phyloP scores from a whole-genome alignment of 1,284 basidiomycete genomes.

The Pholiota adiposa region DNA sequence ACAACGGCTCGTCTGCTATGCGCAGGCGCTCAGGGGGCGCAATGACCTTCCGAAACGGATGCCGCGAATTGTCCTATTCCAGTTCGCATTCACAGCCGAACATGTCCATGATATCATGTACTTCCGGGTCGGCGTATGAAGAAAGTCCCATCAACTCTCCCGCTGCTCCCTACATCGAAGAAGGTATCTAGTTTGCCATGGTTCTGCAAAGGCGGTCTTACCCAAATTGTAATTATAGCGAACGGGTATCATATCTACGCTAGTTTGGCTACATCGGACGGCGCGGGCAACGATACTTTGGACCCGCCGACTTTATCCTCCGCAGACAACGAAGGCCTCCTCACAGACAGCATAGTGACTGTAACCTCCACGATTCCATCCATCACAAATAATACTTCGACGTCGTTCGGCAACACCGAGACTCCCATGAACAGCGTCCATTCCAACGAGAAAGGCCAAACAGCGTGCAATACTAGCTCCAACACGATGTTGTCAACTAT shows the following conservation, averaged over 20 bases:
- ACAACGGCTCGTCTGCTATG: constrained; percentile 8
- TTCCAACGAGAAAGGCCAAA: constrained; percentile 1
- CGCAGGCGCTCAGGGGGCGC: constrained; percentile 22
- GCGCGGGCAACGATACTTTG: constrained; percentile 4
- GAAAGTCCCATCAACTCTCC: background rate
- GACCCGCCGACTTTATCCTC: background rate
- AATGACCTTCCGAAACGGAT: constrained; percentile 4
- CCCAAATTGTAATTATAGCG: background rate
- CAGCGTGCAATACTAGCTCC: constrained; percentile 7
- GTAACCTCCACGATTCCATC: background rate
- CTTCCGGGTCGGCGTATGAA: background rate
- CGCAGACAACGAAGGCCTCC: background rate
- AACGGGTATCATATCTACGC: constrained; percentile 15
- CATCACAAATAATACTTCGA: background rate
- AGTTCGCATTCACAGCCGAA: constrained; percentile 20
- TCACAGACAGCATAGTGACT: background rate
- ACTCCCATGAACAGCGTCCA: background rate
- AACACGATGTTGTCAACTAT: constrained; percentile 14
- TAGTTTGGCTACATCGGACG: constrained; percentile 11
- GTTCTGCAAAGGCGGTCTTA: background rate
- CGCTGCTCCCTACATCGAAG: background rate
- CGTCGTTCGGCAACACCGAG: background rate
- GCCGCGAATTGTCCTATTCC: constrained; percentile 14
- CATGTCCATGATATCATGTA: constrained; percentile 7
- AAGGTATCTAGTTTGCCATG: background rate